These are phyloP conservation scores for Zea mays DNA, from an alignment of 176 grass and related monocot species.

Conservation along the genomic window DNA sequence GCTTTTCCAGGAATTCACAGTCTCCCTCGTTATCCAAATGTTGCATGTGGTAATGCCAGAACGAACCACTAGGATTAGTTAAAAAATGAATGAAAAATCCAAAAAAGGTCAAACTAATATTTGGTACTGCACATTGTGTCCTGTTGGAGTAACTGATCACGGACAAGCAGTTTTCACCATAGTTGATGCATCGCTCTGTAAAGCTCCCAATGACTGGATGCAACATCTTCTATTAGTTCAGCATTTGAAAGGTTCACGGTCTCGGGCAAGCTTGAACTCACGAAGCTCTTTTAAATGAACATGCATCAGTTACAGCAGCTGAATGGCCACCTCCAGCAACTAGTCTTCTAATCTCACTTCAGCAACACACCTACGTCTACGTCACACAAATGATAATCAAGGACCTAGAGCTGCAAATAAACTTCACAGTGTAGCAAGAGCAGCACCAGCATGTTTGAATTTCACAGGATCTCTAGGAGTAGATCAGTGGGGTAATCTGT, in stretches of 20 bases:
- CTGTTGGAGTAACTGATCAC: not conserved
- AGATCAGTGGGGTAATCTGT: too few relatives aligned
- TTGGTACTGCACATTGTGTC: not conserved
- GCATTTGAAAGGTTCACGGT: constrained; percentile 65
- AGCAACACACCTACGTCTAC: constrained; percentile 66
- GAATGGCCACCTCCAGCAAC: constrained; percentile 87
- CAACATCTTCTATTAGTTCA: constrained; percentile 66
- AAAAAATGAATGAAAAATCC: not conserved
- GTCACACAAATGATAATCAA: not conserved
- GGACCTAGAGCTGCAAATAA: not conserved
- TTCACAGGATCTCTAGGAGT: too few relatives aligned
- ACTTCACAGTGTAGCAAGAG: not conserved
- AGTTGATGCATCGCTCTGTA: not conserved
- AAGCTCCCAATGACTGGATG: constrained; percentile 34
- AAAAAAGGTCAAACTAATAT: not conserved
- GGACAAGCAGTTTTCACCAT: not conserved
- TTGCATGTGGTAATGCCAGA: constrained; percentile 41
- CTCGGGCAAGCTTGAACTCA: constrained; percentile 79
- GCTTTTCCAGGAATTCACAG: constrained; percentile 52
- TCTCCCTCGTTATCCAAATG: constrained; percentile 62
- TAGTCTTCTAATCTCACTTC: constrained; percentile 61
- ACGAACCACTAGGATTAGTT: not conserved
- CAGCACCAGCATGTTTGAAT: not conserved
- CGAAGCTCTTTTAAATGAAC: constrained; percentile 78
- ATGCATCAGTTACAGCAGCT: constrained; percentile 84